These are phyloP conservation scores for Coemansia sp. DNA, from an alignment of 192 early-diverging fungal species.

Conservation along the genomic window DNA sequence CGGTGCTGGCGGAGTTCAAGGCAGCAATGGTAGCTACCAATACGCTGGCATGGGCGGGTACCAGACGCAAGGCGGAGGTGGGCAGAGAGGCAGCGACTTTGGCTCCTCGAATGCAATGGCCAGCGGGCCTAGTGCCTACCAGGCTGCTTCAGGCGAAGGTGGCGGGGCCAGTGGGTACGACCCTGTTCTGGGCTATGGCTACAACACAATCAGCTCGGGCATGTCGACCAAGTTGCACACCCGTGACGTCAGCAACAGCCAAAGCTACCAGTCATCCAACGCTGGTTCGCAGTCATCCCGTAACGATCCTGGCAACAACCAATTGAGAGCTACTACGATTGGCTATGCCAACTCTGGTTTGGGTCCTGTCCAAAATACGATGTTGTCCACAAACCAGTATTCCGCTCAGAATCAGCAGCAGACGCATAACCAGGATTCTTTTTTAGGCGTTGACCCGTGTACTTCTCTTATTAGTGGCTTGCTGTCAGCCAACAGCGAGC, in stretches of 20 bases:
- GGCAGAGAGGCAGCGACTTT: constrained; percentile 5
- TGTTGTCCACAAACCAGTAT: not conserved
- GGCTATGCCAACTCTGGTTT: constrained; percentile 2
- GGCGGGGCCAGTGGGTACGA: too few relatives aligned
- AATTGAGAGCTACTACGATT: constrained; percentile 15
- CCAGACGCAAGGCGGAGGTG: constrained; percentile 9
- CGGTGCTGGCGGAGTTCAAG: not conserved
- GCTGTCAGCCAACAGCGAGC: constrained; percentile 25
- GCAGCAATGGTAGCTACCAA: constrained; percentile 5
- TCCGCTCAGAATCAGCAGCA: constrained; percentile 5
- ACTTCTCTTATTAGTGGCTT: constrained; percentile 24
- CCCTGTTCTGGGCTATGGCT: too few relatives aligned
- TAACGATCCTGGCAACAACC: constrained; percentile 4
- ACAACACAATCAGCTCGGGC: not conserved
- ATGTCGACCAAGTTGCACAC: constrained; percentile 11
- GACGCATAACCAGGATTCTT: constrained; percentile 12
- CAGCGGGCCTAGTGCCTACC: not conserved
- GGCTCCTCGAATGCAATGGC: not conserved
- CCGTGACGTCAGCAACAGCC: not conserved
- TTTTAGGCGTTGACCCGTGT: constrained; percentile 57
- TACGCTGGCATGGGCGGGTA: constrained; percentile 1
- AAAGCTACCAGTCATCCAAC: constrained; percentile 9
- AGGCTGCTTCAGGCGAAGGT: not conserved
- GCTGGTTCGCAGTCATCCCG: constrained; percentile 8
- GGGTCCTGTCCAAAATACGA: not conserved